Evolutionary conservation across 2,329 filamentous ascomycete genomes (phyloP), one percentile per base, ranked within the genome.

Genomic region (Aspergillus sp.): DNA sequence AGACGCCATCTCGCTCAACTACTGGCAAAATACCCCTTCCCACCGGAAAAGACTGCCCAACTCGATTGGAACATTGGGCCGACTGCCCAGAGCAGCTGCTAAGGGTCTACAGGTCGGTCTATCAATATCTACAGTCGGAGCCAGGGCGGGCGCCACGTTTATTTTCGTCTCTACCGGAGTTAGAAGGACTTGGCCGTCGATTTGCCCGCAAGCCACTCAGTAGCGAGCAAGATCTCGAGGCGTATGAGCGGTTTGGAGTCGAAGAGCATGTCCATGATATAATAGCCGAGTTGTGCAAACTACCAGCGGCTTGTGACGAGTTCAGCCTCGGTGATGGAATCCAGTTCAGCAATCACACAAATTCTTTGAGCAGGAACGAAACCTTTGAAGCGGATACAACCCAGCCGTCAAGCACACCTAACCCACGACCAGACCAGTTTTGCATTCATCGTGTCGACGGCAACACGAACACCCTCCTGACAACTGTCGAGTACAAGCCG

Each of bases 141-240:
- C 30, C 35, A 43, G 46, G 28, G 34, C 33, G 36, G n/a, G 38
- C 43, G 7, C 33, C 28, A 30, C 28, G 28, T 19, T 29, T 50
- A 40, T 50, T 50, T 34, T 8, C 46, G 10, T 36, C 41, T 7
- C 12, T 46, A 9, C 4, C 46, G 41, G 41, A 30, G 28, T 49
- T 58, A 29, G 52, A 42, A 41, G 55, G 53, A 42, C 55, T 56
- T 10, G 48, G 49, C 27, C 46, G 50, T 36, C 48, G 52, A 41
- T 28, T 59, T 40, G 51, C 46, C 41, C 47, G 45, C 43, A 46
- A 50, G 29, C 50, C 51, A 45, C 36, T 61, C 9, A 52, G 53
- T 41, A 61, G 58, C 43, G 59, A 63, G 39, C 51, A 55, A 48
- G 60, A 61, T 44, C 52, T 61, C 29, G 58, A 60, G 48, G 39